Evolutionary conservation across 2,329 filamentous ascomycete species (phyloP).

Genomic region (Colletotrichum gloeosporioides): DNA sequence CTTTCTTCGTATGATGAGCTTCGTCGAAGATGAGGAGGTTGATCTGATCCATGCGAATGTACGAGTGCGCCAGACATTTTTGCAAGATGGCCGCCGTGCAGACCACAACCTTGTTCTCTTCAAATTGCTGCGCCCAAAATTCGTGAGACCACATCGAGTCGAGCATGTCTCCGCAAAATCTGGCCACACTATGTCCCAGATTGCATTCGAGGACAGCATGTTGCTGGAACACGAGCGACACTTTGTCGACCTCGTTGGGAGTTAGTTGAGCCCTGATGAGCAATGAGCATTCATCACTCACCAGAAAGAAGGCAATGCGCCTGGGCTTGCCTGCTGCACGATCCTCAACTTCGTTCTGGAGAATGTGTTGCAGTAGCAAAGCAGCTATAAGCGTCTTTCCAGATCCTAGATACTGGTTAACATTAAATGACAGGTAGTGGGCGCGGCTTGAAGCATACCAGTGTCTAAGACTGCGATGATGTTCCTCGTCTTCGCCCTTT

Average conservation of each 20-base stretch:
- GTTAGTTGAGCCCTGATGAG: neutral
- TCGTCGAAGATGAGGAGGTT: slow-evolving; percentile 96
- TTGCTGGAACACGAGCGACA: slow-evolving; percentile 91
- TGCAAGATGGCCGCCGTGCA: slow-evolving; percentile 90
- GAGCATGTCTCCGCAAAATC: slow-evolving; percentile 73
- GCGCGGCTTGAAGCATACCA: slow-evolving; percentile 49
- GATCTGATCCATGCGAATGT: slow-evolving; percentile 80
- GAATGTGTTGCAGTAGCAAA: slow-evolving; percentile 76
- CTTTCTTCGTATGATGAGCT: slow-evolving; percentile 94
- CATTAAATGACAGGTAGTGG: neutral
- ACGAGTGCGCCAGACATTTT: slow-evolving; percentile 78
- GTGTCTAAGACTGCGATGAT: slow-evolving; percentile 93
- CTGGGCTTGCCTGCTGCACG: slow-evolving; percentile 64
- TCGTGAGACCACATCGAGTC: slow-evolving; percentile 42
- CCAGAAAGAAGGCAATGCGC: slow-evolving; percentile 85
- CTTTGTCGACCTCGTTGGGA: slow-evolving; percentile 72
- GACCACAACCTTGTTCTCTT: slow-evolving; percentile 81
- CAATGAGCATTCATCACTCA: slow-evolving; percentile 33
- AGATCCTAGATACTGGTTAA: slow-evolving; percentile 64
- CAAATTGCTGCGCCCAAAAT: slow-evolving; percentile 59
- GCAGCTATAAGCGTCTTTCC: slow-evolving; percentile 98
- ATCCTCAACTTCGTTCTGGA: slow-evolving; percentile 78
- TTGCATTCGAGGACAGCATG: slow-evolving; percentile 82
- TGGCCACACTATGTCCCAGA: slow-evolving; percentile 71
- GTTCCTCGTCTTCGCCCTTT: slow-evolving; percentile 83